Conservation (phyloP, 257 asterid genomes). For the Paulownia fortunei region DNA sequence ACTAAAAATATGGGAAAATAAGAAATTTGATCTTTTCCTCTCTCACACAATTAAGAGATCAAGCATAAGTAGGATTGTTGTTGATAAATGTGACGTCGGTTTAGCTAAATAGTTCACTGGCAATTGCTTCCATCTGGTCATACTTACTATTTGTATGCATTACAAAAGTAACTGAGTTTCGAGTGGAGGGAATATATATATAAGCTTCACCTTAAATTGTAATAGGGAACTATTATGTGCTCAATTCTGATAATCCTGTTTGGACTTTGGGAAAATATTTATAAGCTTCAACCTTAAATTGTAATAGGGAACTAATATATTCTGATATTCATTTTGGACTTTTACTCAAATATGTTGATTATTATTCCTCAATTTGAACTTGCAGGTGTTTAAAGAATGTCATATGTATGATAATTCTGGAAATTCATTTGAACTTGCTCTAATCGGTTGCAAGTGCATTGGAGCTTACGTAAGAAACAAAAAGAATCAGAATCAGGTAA, state of each 20-base stretch:
- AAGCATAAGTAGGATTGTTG: neutral
- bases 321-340: neutral
- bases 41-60: neutral
- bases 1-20: neutral
- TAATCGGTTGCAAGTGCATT: conserved; percentile 83
- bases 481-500: conserved; percentile 94
- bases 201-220: neutral
- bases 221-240: neutral
- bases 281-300: neutral
- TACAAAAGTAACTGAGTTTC: neutral
- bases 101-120: neutral
- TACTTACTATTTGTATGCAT: neutral
- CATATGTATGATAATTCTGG: conserved; percentile 58
- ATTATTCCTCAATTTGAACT: conserved; percentile 11
- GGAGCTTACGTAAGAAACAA: conserved; percentile 92
- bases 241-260: too few species aligned
- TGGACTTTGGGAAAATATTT: neutral
- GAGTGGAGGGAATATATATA: neutral
- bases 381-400: conserved; percentile 82
- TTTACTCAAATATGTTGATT: conserved; percentile 25
- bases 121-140: neutral
- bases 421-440: conserved; percentile 73
- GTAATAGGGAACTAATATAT: neutral
- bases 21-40: neutral
- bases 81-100: neutral